These are phyloP conservation scores for Nakazawaea anatomiae DNA, from an alignment of 805 yeast species.

Conservation along the genomic window DNA sequence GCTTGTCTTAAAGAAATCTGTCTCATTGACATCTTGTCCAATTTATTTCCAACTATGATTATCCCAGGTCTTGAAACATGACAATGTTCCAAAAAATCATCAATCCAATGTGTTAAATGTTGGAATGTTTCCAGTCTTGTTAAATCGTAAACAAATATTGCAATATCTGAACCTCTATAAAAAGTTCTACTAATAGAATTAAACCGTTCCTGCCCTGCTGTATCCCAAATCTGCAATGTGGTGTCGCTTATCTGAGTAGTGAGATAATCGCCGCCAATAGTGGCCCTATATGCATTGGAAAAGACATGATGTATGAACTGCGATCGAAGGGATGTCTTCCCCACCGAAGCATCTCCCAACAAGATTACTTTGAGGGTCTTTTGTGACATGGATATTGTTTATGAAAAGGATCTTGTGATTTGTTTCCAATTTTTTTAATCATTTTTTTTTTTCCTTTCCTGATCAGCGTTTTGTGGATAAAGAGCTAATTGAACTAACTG, in stretches of 20 bases:
- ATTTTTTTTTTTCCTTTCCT: no score
- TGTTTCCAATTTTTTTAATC: no score
- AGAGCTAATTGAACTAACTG: no score
- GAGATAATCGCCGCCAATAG: conserved; percentile 54
- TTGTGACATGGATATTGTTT: not conserved
- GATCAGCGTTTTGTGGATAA: no score
- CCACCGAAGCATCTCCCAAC: conserved; percentile 55
- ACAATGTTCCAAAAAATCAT: conserved; percentile 42
- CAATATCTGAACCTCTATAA: conserved; percentile 55
- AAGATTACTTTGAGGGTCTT: conserved; percentile 41
- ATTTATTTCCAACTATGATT: conserved; percentile 48
- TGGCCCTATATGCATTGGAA: conserved; percentile 50
- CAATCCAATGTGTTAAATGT: conserved; percentile 38
- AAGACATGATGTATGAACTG: conserved; percentile 52
- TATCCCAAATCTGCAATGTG: conserved; percentile 74
- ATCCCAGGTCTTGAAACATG: conserved; percentile 42
- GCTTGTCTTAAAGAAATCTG: conserved; percentile 26
- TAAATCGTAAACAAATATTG: conserved; percentile 46
- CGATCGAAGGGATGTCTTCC: conserved; percentile 50
- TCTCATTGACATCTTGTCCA: conserved; percentile 27
- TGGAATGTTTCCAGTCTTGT: conserved; percentile 46
- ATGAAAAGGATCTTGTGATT: not conserved
- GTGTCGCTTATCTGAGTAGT: conserved; percentile 30
- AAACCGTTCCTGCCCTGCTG: conserved; percentile 94
- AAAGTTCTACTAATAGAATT: conserved; percentile 51